Percentiles rank a stretch among this genome's conserved stretches.
These are phyloP conservation scores for Talaromyces thailandensis DNA, from an alignment of 495 filamentous ascomycete genomes.

Conservation along the genomic window DNA sequence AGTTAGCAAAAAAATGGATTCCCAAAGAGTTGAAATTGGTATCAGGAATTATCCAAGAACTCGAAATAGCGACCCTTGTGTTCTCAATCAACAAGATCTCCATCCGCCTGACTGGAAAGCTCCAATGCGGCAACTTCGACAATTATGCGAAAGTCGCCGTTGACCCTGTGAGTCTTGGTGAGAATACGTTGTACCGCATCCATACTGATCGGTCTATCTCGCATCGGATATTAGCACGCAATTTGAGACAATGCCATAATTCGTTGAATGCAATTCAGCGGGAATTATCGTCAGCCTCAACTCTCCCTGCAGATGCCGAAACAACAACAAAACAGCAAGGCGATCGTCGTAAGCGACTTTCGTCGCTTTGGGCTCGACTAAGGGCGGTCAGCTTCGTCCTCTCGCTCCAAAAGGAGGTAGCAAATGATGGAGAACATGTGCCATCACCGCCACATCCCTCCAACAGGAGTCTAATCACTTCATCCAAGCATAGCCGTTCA, in stretches of 20 bases:
- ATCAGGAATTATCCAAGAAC: not conserved
- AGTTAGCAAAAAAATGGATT: not conserved
- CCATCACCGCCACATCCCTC: not conserved
- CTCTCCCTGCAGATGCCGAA: not conserved
- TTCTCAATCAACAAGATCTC: not conserved
- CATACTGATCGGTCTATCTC: not conserved
- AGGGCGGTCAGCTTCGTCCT: not conserved
- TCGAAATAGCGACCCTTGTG: not conserved
- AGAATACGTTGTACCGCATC: not conserved
- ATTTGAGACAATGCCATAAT: not conserved
- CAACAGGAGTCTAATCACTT: not conserved
- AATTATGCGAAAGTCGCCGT: not conserved
- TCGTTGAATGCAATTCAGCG: not conserved
- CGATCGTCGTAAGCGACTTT: not conserved
- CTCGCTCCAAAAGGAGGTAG: not conserved
- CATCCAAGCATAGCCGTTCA: not conserved
- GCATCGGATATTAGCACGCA: not conserved
- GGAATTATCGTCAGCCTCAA: not conserved
- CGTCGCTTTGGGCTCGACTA: not conserved
- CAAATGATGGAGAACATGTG: not conserved
- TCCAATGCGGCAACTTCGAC: not conserved
- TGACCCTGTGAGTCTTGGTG: not conserved
- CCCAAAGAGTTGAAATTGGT: not conserved
- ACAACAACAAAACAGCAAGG: not conserved
- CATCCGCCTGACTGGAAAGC: not conserved